Evolutionary conservation across 306 rosid genomes (phyloP).

Genomic region (Cucumis cinereus): DNA sequence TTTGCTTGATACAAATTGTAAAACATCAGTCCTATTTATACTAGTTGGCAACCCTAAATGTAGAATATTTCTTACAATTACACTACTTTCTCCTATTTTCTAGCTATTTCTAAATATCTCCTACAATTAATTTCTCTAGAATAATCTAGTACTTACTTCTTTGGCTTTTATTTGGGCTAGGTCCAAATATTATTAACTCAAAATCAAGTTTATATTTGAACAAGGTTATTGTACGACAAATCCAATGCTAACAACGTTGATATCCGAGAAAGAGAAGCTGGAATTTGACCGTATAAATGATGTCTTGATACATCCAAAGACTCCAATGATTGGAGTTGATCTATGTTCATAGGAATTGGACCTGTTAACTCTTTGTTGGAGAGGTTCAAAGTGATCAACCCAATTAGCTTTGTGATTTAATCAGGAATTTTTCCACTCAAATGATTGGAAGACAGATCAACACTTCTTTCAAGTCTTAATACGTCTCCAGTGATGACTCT

Average conservation of each 20-base stretch:
- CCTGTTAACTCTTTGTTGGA: background rate
- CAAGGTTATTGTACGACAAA: background rate
- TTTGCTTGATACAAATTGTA: too few relatives aligned
- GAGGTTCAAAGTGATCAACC: background rate
- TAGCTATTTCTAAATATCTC: too few relatives aligned
- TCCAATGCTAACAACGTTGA: background rate
- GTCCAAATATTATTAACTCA: too few relatives aligned
- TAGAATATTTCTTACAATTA: too few relatives aligned
- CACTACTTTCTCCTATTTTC: too few relatives aligned
- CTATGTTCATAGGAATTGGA: background rate
- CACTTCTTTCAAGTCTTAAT: background rate
- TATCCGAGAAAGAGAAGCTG: background rate
- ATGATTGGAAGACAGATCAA: background rate
- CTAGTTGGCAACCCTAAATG: too few relatives aligned
- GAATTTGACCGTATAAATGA: background rate
- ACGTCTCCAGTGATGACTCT: background rate
- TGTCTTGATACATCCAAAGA: background rate
- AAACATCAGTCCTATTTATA: too few relatives aligned
- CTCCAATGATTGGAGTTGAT: background rate
- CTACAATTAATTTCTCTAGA: too few relatives aligned
- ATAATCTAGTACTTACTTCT: too few relatives aligned
- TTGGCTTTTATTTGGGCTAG: too few relatives aligned
- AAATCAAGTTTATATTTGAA: too few relatives aligned
- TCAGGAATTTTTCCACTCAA: background rate
- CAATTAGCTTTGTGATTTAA: background rate